phyloP scores from a whole-genome alignment of 2,329 filamentous ascomycete genomes.

The Colletotrichum costaricense region DNA sequence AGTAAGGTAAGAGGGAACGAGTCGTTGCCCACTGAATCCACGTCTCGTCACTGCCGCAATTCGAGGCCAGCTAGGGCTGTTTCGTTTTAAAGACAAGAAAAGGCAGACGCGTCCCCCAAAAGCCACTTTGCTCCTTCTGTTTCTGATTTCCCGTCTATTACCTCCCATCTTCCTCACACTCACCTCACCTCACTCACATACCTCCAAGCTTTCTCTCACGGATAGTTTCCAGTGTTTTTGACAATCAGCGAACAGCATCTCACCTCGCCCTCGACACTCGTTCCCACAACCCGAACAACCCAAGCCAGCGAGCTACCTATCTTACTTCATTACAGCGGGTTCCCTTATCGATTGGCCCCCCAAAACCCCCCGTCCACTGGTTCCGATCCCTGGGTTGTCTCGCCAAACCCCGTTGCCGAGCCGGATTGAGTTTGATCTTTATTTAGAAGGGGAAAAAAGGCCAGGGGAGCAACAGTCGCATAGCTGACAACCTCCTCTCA shows the following conservation, averaged over 20 bases:
- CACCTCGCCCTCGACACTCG: slow-evolving; percentile 1
- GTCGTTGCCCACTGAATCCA: slow-evolving; percentile 32
- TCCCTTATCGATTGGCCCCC: slow-evolving; percentile 23
- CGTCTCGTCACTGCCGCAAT: slow-evolving; percentile 35
- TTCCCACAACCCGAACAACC: background rate
- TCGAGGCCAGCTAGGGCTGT: slow-evolving; percentile 31
- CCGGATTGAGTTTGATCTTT: slow-evolving; percentile 34
- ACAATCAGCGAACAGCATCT: background rate
- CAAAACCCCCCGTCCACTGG: background rate
- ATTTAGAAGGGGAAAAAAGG: slow-evolving; percentile 26
- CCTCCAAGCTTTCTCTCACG: background rate
- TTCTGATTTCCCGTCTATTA: slow-evolving; percentile 13
- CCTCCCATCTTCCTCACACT: background rate
- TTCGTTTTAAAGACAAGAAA: slow-evolving; percentile 34
- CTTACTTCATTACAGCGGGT: slow-evolving; percentile 2
- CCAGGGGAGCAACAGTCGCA: slow-evolving; percentile 28
- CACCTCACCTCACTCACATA: background rate
- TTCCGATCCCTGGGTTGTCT: slow-evolving; percentile 28
- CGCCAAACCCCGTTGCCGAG: slow-evolving; percentile 35
- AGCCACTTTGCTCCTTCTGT: slow-evolving; percentile 8
- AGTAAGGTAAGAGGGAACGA: slow-evolving; percentile 16
- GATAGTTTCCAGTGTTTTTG: slow-evolving; percentile 1
- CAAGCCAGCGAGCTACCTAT: background rate
- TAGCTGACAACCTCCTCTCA: slow-evolving; percentile 24
- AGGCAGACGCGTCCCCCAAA: slow-evolving; percentile 30